These are phyloP conservation scores for Populus euphratica DNA, from an alignment of 345 rosid genomes.

Conservation along the genomic window DNA sequence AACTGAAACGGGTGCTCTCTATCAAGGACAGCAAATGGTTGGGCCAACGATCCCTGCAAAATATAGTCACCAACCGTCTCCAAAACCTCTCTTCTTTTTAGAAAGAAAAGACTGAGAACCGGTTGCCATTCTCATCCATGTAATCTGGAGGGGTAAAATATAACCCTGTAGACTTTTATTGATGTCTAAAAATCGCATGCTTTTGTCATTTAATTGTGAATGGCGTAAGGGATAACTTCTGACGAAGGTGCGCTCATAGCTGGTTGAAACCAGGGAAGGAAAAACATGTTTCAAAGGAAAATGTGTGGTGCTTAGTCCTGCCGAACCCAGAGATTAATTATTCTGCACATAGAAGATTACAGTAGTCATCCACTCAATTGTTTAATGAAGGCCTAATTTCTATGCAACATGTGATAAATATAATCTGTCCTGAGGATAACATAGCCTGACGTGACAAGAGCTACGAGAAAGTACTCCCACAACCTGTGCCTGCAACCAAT, in stretches of 20 bases:
- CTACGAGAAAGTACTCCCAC: not conserved
- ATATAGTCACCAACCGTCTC: not conserved
- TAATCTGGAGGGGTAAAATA: too few species aligned
- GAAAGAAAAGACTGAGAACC: not conserved
- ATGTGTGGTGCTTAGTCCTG: not conserved
- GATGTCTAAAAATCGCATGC: not conserved
- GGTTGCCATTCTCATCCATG: not conserved
- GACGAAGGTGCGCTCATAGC: not conserved
- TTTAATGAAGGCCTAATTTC: conserved; percentile 7
- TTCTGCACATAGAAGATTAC: conserved; percentile 7
- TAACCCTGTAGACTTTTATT: too few species aligned
- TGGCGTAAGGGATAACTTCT: not conserved
- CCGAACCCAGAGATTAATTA: not conserved
- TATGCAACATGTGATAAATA: conserved; percentile 7
- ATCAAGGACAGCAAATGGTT: not conserved
- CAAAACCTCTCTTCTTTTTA: not conserved
- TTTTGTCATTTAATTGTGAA: not conserved
- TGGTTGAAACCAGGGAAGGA: not conserved
- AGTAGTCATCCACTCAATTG: not conserved
- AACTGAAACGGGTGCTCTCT: too few species aligned
- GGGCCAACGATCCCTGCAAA: not conserved
- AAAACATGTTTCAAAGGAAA: not conserved
- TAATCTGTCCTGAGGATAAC: conserved; percentile 1
- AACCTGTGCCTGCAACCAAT: conserved; percentile 16
- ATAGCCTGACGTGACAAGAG: not conserved